A percentile compares a stretch with the other conserved stretches of the same genome.
These are phyloP conservation scores for Lodderomyces pseudojiufengensis DNA, from an alignment of 1,139 yeast species.

Conservation along the genomic window DNA sequence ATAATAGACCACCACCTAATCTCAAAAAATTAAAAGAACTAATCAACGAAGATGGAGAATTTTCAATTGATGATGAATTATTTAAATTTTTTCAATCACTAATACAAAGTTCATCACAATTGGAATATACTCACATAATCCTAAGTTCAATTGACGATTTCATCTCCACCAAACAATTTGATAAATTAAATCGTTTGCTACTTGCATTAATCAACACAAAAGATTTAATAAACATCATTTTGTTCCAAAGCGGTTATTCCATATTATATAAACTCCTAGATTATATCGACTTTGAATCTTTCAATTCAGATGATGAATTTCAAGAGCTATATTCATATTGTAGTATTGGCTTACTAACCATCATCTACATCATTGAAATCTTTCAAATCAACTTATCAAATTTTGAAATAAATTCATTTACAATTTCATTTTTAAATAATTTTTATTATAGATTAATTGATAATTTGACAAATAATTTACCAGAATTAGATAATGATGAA, in stretches of 20 bases:
- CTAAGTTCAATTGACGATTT: conserved; percentile 35
- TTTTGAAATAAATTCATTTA: conserved; percentile 28
- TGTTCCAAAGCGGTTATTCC: conserved; percentile 26
- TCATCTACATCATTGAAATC: conserved; percentile 41
- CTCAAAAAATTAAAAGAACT: conserved; percentile 12
- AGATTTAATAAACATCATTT: conserved; percentile 39
- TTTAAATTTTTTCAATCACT: conserved; percentile 31
- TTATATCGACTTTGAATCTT: conserved; percentile 33
- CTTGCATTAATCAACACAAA: conserved; percentile 42
- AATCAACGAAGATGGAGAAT: too few relatives aligned
- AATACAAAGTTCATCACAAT: conserved; percentile 26
- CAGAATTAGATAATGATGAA: conserved; percentile 24
- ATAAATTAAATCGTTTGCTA: conserved; percentile 48
- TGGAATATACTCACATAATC: conserved; percentile 35
- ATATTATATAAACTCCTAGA: conserved; percentile 26
- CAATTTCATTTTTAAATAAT: conserved; percentile 32
- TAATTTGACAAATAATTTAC: conserved; percentile 23
- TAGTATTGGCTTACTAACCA: conserved; percentile 54
- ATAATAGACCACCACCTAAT: background rate
- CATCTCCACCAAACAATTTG: conserved; percentile 34
- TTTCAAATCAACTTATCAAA: conserved; percentile 39
- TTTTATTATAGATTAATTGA: conserved; percentile 33
- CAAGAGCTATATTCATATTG: conserved; percentile 70
- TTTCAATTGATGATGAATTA: conserved; percentile 49
- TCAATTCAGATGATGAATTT: conserved; percentile 50